These are phyloP conservation scores for Leccinum uliginosum DNA, from an alignment of 768 basidiomycete species.

Conservation along the genomic window DNA sequence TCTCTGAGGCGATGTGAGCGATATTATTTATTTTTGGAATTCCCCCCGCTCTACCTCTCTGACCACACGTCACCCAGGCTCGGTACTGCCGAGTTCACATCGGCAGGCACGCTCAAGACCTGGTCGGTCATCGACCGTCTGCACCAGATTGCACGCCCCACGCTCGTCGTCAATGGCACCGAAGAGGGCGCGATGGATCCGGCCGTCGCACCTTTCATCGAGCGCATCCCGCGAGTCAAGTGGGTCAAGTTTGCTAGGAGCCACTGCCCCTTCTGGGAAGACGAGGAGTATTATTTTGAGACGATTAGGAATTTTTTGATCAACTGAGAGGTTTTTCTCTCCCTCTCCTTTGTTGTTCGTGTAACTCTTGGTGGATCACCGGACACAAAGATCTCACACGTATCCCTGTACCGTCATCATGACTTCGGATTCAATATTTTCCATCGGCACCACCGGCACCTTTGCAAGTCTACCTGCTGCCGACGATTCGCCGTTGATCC, in stretches of 20 bases:
- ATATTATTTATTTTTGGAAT: neutral
- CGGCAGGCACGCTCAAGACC: slow-evolving; percentile 36
- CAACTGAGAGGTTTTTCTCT: neutral
- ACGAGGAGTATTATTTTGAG: slow-evolving; percentile 21
- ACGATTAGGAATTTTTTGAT: slow-evolving; percentile 12
- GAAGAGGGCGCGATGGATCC: slow-evolving; percentile 35
- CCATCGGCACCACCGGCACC: neutral
- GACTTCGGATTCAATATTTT: neutral
- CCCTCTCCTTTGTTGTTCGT: neutral
- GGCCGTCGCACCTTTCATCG: slow-evolving; percentile 30
- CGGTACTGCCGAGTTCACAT: slow-evolving; percentile 29
- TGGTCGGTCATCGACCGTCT: slow-evolving; percentile 45
- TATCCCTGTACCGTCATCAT: neutral
- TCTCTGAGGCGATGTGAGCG: slow-evolving; percentile 31
- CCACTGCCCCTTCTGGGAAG: slow-evolving; percentile 18
- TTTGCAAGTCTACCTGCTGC: neutral
- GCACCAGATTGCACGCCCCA: slow-evolving; percentile 35
- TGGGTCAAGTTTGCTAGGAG: slow-evolving; percentile 33
- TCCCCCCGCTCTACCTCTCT: neutral
- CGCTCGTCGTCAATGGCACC: slow-evolving; percentile 35
- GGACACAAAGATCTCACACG: neutral
- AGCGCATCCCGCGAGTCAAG: slow-evolving; percentile 29
- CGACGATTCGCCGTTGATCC: neutral
- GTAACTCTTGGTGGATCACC: neutral
- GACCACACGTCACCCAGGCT: neutral